These are phyloP conservation scores for Jasminum sambac DNA, from an alignment of 257 asterid species.

Conservation along the genomic window DNA sequence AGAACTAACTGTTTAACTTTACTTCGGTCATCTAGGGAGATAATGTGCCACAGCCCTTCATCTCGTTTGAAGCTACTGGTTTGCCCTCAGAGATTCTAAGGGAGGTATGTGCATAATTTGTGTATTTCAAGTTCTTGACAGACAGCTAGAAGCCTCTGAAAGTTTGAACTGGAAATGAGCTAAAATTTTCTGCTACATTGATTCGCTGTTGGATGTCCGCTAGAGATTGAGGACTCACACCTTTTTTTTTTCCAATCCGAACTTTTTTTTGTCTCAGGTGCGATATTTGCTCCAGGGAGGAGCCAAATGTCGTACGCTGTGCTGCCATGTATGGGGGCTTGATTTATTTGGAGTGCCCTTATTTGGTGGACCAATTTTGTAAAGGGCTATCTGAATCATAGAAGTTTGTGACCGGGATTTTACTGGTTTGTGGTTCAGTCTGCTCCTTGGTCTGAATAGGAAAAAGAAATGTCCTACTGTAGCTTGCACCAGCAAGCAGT, in stretches of 20 bases:
- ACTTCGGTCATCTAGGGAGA: constrained; percentile 60
- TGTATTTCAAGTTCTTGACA: constrained; percentile 13
- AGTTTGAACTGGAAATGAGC: constrained; percentile 27
- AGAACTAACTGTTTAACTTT: constrained; percentile 8
- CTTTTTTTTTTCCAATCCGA: constrained; percentile 46
- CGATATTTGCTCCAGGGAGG: constrained; percentile 99
- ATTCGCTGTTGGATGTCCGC: constrained; percentile 48
- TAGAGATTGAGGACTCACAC: constrained; percentile 54
- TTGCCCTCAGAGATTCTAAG: constrained; percentile 82
- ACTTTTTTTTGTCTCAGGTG: constrained; percentile 90
- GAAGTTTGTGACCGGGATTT: constrained; percentile 68
- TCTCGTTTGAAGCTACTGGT: constrained; percentile 73
- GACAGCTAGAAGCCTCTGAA: constrained; percentile 22
- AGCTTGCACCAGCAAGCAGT: constrained; percentile 77
- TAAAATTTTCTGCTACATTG: constrained; percentile 23
- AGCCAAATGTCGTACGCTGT: constrained; percentile 96
- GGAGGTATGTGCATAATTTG: constrained; percentile 65
- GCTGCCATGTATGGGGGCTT: constrained; percentile 66
- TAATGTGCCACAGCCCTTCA: constrained; percentile 75
- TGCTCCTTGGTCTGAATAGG: constrained; percentile 70
- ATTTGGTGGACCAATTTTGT: constrained; percentile 66
- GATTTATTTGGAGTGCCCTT: constrained; percentile 78
- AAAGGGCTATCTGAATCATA: constrained; percentile 86
- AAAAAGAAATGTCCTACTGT: constrained; percentile 84
- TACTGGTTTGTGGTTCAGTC: constrained; percentile 72